These are phyloP conservation scores for Musa acuminata DNA, from an alignment of 176 grass and related monocot genomes.

Conservation along the genomic window DNA sequence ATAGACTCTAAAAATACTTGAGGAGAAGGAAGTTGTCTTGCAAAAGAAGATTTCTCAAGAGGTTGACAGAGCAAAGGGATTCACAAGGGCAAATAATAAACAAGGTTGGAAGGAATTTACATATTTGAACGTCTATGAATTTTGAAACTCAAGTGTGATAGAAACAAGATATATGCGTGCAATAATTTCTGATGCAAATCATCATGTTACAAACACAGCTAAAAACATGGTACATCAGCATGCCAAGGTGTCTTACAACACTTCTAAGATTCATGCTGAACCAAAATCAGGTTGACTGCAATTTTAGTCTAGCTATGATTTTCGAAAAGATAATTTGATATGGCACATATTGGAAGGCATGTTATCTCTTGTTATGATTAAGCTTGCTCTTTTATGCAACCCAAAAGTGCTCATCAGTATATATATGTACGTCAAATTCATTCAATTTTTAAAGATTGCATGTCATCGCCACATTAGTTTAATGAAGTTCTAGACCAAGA, in stretches of 20 bases:
- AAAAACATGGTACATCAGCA: neutral
- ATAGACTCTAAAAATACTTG: constrained; percentile 60
- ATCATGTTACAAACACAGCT: neutral
- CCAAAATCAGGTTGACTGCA: neutral
- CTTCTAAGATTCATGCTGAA: neutral
- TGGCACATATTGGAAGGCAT: neutral
- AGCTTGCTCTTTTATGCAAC: neutral
- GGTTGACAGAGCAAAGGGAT: constrained; percentile 66
- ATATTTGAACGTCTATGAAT: neutral
- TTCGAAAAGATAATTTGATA: neutral
- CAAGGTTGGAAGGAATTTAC: constrained; percentile 27
- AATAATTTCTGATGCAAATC: neutral
- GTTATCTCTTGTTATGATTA: neutral
- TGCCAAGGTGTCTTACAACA: neutral
- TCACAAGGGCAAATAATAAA: constrained; percentile 61
- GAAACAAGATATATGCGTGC: neutral
- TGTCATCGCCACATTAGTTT: neutral
- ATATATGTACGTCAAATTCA: neutral
- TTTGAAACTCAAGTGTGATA: neutral
- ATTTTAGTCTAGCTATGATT: neutral
- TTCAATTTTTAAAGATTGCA: neutral
- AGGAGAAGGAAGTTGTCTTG: constrained; percentile 54
- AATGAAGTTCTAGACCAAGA: neutral
- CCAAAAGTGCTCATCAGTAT: neutral
- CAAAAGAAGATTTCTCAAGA: constrained; percentile 84